A percentile compares a stretch with the other conserved stretches of the same genome.
These are phyloP conservation scores for Pseudopithomyces maydicus DNA, from an alignment of 2,329 filamentous ascomycete genomes.

Conservation along the genomic window DNA sequence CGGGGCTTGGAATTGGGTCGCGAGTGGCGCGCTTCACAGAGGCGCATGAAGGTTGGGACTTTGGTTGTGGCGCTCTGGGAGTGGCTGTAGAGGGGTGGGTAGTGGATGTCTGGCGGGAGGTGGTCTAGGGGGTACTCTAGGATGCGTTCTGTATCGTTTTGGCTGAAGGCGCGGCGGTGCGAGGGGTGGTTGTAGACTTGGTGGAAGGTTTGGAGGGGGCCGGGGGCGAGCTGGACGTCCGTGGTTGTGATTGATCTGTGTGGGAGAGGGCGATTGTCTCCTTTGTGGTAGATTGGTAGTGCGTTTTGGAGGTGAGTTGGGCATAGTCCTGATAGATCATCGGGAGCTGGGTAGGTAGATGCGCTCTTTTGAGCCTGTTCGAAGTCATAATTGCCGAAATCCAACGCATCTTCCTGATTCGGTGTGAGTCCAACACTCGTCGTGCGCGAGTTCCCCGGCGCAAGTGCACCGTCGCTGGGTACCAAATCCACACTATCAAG, in stretches of 20 bases:
- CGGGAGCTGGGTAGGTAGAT: not conserved
- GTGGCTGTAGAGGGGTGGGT: not conserved
- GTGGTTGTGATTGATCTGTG: not conserved
- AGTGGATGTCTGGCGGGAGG: not conserved
- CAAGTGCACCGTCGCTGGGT: not conserved
- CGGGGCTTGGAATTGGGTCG: not conserved
- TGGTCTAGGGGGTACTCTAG: slow-evolving; percentile 1
- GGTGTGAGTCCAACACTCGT: not conserved
- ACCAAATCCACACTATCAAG: not conserved
- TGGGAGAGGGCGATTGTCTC: not conserved
- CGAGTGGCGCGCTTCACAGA: slow-evolving; percentile 19
- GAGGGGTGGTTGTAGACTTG: slow-evolving; percentile 8
- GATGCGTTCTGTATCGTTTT: slow-evolving; percentile 23
- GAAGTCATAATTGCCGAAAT: not conserved
- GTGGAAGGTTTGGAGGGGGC: slow-evolving; percentile 2
- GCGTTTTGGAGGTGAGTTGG: not conserved
- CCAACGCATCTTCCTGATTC: not conserved
- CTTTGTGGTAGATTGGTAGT: not conserved
- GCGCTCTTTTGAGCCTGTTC: not conserved
- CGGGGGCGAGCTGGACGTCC: not conserved
- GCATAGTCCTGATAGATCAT: not conserved
- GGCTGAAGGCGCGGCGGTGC: slow-evolving; percentile 38
- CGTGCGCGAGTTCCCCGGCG: not conserved
- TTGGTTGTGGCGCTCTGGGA: not conserved
- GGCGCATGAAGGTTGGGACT: slow-evolving; percentile 31